Percentiles rank a stretch among this genome's conserved stretches.
Evolutionary conservation across 441 rosid genomes (phyloP).

Genomic region (Eutrema salsugineum): DNA sequence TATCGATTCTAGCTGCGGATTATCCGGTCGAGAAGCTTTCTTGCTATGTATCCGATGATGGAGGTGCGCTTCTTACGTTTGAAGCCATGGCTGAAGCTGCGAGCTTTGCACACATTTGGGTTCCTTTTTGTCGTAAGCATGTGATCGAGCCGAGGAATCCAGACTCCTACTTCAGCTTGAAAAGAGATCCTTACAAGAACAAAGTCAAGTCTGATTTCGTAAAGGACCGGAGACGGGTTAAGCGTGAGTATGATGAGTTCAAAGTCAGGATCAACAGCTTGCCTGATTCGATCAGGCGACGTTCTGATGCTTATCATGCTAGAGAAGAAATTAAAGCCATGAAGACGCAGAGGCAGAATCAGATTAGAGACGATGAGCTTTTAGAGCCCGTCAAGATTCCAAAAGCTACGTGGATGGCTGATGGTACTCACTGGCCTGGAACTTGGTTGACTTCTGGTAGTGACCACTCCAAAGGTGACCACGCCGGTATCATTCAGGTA

Average conservation of each 20-base stretch:
- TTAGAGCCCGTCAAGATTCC: conserved; percentile 54
- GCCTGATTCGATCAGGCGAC: conserved; percentile 70
- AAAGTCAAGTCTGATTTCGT: conserved; percentile 63
- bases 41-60: conserved; percentile 89
- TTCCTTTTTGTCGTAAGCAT: conserved; percentile 75
- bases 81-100: conserved; percentile 96
- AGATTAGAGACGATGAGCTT: conserved; percentile 50
- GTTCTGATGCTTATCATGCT: conserved; percentile 73
- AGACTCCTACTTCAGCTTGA: conserved; percentile 59
- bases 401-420: conserved; percentile 82
- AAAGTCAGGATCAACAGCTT: conserved; percentile 67
- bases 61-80: conserved; percentile 78
- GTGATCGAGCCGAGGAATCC: conserved; percentile 74
- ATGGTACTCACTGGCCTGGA: conserved; percentile 80
- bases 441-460: conserved; percentile 56
- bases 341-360: conserved; percentile 62
- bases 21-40: conserved; percentile 87
- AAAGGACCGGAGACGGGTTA: conserved; percentile 65
- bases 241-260: conserved; percentile 77
- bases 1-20: conserved; percentile 83
- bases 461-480: conserved; percentile 70
- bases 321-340: conserved; percentile 71
- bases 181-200: conserved; percentile 69
- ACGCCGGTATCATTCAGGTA: conserved; percentile 76
- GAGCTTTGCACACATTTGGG: conserved; percentile 73